A percentile compares a stretch with the other conserved stretches of the same genome.
These are phyloP conservation scores for Carallia brachiata DNA, from an alignment of 345 rosid species.

Conservation along the genomic window DNA sequence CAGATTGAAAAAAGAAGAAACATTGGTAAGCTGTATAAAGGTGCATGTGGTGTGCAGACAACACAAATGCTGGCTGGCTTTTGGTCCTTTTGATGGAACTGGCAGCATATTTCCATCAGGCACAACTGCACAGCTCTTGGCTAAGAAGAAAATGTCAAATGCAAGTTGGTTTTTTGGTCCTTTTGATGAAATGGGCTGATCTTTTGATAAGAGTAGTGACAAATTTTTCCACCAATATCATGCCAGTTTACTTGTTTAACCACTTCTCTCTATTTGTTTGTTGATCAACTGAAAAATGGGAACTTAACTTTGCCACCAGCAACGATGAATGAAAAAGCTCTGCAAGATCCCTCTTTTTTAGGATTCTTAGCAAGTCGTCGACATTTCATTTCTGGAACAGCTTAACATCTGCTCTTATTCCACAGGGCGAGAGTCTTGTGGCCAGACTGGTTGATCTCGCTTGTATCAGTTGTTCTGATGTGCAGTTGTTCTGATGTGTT, in stretches of 20 bases:
- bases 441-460: slow-evolving; percentile 45
- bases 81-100: too few species aligned
- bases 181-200: slow-evolving; percentile 79
- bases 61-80: too few species aligned
- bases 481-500: slow-evolving; percentile 61
- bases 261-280: neutral
- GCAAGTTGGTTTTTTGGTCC: too few species aligned
- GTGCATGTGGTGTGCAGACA: too few species aligned
- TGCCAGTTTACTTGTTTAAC: too few species aligned
- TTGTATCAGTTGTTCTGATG: slow-evolving; percentile 63
- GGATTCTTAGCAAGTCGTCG: slow-evolving; percentile 48
- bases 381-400: slow-evolving; percentile 87
- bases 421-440: slow-evolving; percentile 67
- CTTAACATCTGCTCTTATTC: slow-evolving; percentile 60
- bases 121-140: too few species aligned
- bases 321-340: slow-evolving; percentile 40
- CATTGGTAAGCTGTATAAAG: too few species aligned
- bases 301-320: slow-evolving; percentile 65
- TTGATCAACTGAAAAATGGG: slow-evolving; percentile 36
- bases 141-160: too few species aligned
- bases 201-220: slow-evolving; percentile 72
- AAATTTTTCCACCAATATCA: slow-evolving; percentile 31
- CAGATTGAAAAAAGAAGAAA: neutral
- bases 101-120: too few species aligned
- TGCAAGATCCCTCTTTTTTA: slow-evolving; percentile 43